Conservation (phyloP, 306 rosid species). For the Psophocarpus tetragonolobus region DNA sequence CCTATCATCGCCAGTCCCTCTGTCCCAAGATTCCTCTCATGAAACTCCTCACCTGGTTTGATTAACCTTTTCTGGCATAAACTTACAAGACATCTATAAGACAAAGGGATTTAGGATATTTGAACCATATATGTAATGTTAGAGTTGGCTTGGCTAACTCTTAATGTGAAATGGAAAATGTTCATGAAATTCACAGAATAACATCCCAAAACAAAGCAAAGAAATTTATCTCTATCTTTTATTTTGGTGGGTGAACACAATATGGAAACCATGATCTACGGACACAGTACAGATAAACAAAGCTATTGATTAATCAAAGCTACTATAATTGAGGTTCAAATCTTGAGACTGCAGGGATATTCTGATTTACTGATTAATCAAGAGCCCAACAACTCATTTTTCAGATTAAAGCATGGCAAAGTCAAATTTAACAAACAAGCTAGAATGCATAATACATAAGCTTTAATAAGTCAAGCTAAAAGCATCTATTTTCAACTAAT, state of each 20-base stretch:
- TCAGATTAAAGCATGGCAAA: constrained; percentile 1
- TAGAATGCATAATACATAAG: neutral
- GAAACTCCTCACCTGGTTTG: no score
- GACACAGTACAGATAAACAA: neutral
- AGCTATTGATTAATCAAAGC: no score
- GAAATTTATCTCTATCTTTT: neutral
- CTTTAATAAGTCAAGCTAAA: neutral
- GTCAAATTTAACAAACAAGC: constrained; percentile 23
- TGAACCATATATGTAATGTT: no score
- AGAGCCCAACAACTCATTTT: neutral
- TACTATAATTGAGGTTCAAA: constrained; percentile 1
- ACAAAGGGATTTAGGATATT: no score
- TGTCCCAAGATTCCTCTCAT: no score
- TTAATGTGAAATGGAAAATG: no score
- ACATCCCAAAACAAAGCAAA: neutral
- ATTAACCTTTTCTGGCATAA: no score
- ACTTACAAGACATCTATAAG: no score
- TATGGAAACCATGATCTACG: neutral
- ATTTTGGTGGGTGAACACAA: neutral
- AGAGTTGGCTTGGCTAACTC: no score
- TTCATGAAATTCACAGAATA: neutral
- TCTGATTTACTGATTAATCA: neutral
- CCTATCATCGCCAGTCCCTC: no score
- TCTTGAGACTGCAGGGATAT: neutral
- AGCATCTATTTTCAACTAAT: constrained; percentile 2